Base-by-base conservation (phyloP, 2,329 filamentous ascomycete genomes). In the Colletotrichum sp. region DNA sequence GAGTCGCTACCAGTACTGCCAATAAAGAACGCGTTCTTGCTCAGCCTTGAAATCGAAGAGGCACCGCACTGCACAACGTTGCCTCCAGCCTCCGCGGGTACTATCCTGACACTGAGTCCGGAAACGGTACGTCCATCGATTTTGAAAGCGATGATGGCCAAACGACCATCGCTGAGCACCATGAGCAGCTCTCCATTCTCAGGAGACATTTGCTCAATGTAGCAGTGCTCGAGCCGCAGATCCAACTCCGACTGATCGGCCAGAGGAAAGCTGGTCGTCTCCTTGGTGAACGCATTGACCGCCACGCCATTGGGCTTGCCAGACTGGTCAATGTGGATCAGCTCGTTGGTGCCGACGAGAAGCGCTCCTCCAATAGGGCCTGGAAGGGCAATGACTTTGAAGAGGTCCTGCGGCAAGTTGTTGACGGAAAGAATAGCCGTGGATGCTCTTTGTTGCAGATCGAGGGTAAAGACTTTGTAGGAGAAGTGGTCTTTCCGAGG, bases 251-350 rank as follows among this genome's bases (percentile, higher is more conserved):
- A 95, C 84, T 98, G 96, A 83, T 99, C 97, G 7, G 92, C 90
- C 83, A 99, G 92, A 67, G 93, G 92, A 81, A 98, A 99, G 1
- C 94, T 91, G 3, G 96, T 98, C 78, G 92, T 92, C 77, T 95
- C 92, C 83, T 93, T 95, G 6, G 96, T 94, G 85, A 98, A 98
- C 39, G 95, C 91, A 81, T 99, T 99, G 78, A 99, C 95, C 6
- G 94, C 96, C 74, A 99, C 94, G 3, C 96, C 96, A 81, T 95
- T 98, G 14, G 96, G 92, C 84, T 98, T 98, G 34, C 97, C 97
- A 13, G 95, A 95, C 87, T 99, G 97, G 82, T 99, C 96, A 78
- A 99, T 93, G 83, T 99, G 97, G 76, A 99, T 95, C 77, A 99
- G 85, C 82, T 98, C 96, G 82, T 99, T 99, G 64, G 91, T 90